Evolutionary conservation across 768 basidiomycete genomes (phyloP), one percentile per base, ranked within the genome.

Genomic region (Paxillus ammoniavirescens): DNA sequence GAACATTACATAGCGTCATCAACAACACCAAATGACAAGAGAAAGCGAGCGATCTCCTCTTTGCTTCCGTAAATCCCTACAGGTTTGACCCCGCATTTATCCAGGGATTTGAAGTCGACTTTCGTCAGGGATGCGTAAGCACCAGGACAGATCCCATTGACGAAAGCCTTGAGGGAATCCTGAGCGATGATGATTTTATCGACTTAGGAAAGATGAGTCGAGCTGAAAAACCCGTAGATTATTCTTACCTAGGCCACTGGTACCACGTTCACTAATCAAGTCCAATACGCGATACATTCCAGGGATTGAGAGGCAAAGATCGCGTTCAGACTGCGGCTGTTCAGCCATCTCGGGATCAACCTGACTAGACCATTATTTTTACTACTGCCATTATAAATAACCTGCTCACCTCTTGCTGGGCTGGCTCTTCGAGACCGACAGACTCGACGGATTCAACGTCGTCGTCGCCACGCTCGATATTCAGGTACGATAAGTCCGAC

Each of bases 161-260:
- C 72, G 47, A 84, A 75, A 1, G 63, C 53, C 51, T 69, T 73
- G 42, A 86, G 69, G 4, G 79, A 77, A 9, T 76, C 74, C 60
- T 83, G 81, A 5, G 72, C 70, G 33, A 86, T 85, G 61, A 86
- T 79, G 44, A 86, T 75, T 63, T 86, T 86, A 60, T 83, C 83
- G 17, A 84, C 83, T 83, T 55, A 15, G 50, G 3, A 17, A 28
- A 26, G 17, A 42, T 60, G 18, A 58, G 58, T 10, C n/a, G 44
- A 42, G 26, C 21, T 7, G 33, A 33, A 37, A 12, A 47, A 4
- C 9, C 18, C 23, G 17, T 30, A 10, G 7, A 15, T 35, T 10
- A n/a, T 50, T 35, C 70, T 49, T 64, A 82, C 83, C 82, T 42
- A 83, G 67, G 7, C 82, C 82, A 4, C 79, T 74, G 33, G 69